Percentiles rank a stretch among this genome's conserved stretches.
Conservation (phyloP, 768 basidiomycete species). For the Lyophyllum semitale region DNA sequence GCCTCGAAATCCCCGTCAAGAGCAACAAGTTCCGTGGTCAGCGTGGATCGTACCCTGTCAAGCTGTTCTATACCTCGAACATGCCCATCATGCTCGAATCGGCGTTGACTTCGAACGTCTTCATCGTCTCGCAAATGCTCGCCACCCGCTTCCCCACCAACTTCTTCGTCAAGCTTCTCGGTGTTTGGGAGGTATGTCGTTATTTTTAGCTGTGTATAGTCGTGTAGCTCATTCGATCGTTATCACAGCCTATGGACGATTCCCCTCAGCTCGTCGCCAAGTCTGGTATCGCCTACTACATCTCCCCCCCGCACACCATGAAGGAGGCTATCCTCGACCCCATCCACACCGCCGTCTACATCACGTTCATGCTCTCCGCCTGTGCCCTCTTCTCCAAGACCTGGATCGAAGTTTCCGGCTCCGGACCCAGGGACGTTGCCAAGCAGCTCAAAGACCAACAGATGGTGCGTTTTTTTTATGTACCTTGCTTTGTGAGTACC, state of each 20-base stretch:
- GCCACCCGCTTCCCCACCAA: slow-evolving; percentile 89
- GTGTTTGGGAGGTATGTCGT: slow-evolving; percentile 92
- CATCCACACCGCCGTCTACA: slow-evolving; percentile 88
- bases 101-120: slow-evolving; percentile 91
- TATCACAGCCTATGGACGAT: slow-evolving; percentile 84
- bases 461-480: slow-evolving; percentile 60
- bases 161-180: slow-evolving; percentile 85
- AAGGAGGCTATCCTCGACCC: slow-evolving; percentile 88
- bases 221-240: neutral
- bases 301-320: slow-evolving; percentile 95
- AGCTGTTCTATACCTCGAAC: slow-evolving; percentile 98
- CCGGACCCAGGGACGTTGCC: slow-evolving; percentile 93
- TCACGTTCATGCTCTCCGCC: slow-evolving; percentile 89
- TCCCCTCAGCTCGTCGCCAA: slow-evolving; percentile 88
- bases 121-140: slow-evolving; percentile 96
- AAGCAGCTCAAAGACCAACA: slow-evolving; percentile 99
- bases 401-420: slow-evolving; percentile 98
- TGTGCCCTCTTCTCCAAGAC: slow-evolving; percentile 99
- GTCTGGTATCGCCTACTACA: slow-evolving; percentile 95
- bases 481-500: neutral
- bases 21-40: slow-evolving; percentile 96
- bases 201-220: neutral
- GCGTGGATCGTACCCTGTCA: slow-evolving; percentile 92
- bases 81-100: slow-evolving; percentile 99
- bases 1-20: slow-evolving; percentile 98